Evolutionary conservation across 2,329 filamentous ascomycete genomes (phyloP).

Genomic region (Didymella pomorum): DNA sequence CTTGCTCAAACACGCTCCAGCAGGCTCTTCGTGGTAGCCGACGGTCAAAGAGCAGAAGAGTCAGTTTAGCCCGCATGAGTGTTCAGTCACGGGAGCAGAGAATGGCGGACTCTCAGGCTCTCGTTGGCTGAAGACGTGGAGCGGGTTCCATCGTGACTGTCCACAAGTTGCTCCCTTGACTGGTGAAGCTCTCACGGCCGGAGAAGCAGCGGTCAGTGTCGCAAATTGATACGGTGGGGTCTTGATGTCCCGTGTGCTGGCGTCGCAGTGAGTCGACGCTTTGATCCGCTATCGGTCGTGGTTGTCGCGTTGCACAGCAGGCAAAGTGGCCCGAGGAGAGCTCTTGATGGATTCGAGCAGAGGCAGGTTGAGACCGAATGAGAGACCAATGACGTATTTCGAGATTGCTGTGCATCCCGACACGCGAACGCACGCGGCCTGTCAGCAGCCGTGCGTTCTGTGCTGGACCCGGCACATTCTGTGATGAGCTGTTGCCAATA

Average conservation of each 20-base stretch:
- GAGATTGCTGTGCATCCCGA: constrained; percentile 14
- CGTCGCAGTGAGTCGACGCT: constrained; percentile 33
- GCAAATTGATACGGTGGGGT: constrained; percentile 18
- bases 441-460: constrained; percentile 30
- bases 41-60: constrained; percentile 33
- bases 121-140: constrained; percentile 42
- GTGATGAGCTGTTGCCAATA: constrained; percentile 35
- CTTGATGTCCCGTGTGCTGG: constrained; percentile 22
- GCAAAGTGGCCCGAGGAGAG: constrained; percentile 11
- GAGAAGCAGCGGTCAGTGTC: constrained; percentile 41
- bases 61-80: constrained; percentile 37
- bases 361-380: constrained; percentile 14
- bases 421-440: constrained; percentile 20
- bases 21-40: constrained; percentile 33
- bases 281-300: constrained; percentile 17
- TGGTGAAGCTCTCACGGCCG: constrained; percentile 28
- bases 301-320: constrained; percentile 18
- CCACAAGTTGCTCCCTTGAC: constrained; percentile 25
- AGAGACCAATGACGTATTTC: constrained; percentile 20
- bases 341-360: constrained; percentile 24
- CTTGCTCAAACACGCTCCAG: constrained; percentile 29
- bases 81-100: constrained; percentile 46
- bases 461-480: constrained; percentile 12
- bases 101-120: constrained; percentile 34
- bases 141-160: constrained; percentile 34